These are phyloP conservation scores for Trichophyton rubrum DNA, from an alignment of 2,329 filamentous ascomycete species.

Conservation along the genomic window DNA sequence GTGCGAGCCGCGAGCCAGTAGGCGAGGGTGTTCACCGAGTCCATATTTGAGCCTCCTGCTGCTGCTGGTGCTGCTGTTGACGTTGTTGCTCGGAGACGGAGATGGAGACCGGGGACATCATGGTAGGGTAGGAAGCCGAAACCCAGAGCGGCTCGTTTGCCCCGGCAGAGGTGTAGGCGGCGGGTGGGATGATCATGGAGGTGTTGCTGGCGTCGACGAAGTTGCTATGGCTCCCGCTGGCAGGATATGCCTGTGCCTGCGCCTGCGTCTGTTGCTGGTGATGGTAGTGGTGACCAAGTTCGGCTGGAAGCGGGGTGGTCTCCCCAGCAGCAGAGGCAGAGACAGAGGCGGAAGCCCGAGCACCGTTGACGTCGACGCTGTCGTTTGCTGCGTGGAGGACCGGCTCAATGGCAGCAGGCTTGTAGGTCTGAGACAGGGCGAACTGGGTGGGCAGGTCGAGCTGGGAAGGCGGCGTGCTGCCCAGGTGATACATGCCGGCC, in stretches of 20 bases:
- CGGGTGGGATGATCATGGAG: neutral
- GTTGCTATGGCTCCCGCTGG: neutral
- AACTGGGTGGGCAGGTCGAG: constrained; percentile 7
- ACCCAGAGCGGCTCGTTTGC: constrained; percentile 10
- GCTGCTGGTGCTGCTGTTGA: no score
- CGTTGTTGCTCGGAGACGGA: neutral
- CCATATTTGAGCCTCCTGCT: neutral
- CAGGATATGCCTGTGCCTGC: neutral
- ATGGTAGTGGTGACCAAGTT: constrained; percentile 7
- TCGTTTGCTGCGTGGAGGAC: constrained; percentile 6
- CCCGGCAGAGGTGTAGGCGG: constrained; percentile 5
- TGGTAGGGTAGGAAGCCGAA: constrained; percentile 6
- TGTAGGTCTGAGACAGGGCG: neutral
- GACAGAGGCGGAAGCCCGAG: neutral
- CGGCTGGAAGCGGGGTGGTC: constrained; percentile 6
- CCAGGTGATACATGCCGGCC: constrained; percentile 23
- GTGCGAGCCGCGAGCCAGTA: neutral
- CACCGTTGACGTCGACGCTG: neutral
- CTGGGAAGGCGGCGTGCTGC: constrained; percentile 5
- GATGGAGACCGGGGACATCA: neutral
- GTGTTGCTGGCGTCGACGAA: constrained; percentile 2
- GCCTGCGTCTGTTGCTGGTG: no score
- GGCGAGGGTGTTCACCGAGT: neutral
- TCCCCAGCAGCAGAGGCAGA: neutral
- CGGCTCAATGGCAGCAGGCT: constrained; percentile 7